Base-by-base conservation (phyloP, 1,284 basidiomycete species). In the Exobasidium rhododendri region DNA sequence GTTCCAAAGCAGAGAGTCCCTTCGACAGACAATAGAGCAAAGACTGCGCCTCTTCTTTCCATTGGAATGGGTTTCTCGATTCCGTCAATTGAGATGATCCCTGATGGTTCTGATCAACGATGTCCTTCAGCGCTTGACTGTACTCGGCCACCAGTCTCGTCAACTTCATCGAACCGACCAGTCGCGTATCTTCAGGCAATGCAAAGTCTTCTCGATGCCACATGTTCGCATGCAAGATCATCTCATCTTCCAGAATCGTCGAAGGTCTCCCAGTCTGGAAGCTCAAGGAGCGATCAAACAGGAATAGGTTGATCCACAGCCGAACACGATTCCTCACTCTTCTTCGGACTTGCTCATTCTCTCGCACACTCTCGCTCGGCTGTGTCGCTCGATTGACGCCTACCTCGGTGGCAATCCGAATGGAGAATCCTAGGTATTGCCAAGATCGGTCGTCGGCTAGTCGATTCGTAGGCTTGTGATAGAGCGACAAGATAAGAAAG, bases 141-240 rank as follows among this genome's bases (percentile, higher is more conserved):
- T 73, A 71, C 52, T 68, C 64, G n/a, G 66, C 70, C 3, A 64
- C 63, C 26, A 68, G 62, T 10, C 71, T 63, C 30, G 69, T 69
- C 30, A 74, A 58, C 64, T 71, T 65, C 56, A 73, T 69, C 58
- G 70, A 61, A 59, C 69, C 68, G 44, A 74, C 70, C 22, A 74
- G 58, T 30, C 68, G 67, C 3, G 67, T 68, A 44, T 74, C 73
- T 20, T 70, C 66, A 2, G 70, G 73, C 43, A 74, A 57, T 0
- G 73, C 73, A 58, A 68, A 74, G 40, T 73, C 71, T 53, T 72
- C 71, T 14, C 65, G 63, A 52, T 74, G 71, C 73, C 71, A 74
- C 64, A 66, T 64, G 56, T 63, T 62, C 44, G 66, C 67, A 57
- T 74, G 66, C 22, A 66, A 61, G 22, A 69, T 66, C 56, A 73